Evolutionary conservation across 2,329 filamentous ascomycete genomes (phyloP), one percentile per base, ranked within the genome.

Genomic region (Triangularia verruculosa): DNA sequence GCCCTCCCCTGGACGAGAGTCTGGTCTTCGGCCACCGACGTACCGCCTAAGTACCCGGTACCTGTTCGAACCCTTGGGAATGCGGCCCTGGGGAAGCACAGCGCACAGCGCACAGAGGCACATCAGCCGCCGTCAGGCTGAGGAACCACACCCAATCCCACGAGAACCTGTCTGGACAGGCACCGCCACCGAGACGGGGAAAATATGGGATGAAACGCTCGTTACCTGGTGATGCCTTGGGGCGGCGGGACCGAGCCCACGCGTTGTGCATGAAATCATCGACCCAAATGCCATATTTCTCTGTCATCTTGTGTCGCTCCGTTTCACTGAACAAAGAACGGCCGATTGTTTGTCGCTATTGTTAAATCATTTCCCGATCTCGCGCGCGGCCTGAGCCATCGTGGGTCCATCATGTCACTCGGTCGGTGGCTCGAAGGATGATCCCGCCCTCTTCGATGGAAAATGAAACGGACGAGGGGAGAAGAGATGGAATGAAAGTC

Each of bases 1-100:
- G 61, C 69, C 64, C 66, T 66, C 62, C 63, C 64, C 61, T 64
- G 61, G 59, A 62, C 59, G 51, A 59, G 65, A 63, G 61, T 65
- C 62, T 66, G 65, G 64, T 62, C 60, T 65, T 61, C 61, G 67
- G 67, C 25, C 27, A 17, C 17, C 24, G 12, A 25, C 12, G 67
- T 66, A 64, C 61, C 56, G 22, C 32, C 17, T 28, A 58, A 52
- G 70, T 71, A 70, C 56, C 59, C 4, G 55, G 39, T 68, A 69
- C 66, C 61, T 57, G 24, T 8, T 57, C 51, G 54, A 59, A 55
- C 64, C 61, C 59, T 61, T 61, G 57, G 39, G 59, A 59, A 58
- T 56, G 54, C 43, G 54, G 59, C 57, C 63, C 58, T 61, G 52
- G 30, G 53, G 54, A 60, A 61, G 39, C 39, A 39, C 34, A 39